Base-by-base conservation (phyloP, 148 eudicot genomes). In the Euryodendron excelsum region DNA sequence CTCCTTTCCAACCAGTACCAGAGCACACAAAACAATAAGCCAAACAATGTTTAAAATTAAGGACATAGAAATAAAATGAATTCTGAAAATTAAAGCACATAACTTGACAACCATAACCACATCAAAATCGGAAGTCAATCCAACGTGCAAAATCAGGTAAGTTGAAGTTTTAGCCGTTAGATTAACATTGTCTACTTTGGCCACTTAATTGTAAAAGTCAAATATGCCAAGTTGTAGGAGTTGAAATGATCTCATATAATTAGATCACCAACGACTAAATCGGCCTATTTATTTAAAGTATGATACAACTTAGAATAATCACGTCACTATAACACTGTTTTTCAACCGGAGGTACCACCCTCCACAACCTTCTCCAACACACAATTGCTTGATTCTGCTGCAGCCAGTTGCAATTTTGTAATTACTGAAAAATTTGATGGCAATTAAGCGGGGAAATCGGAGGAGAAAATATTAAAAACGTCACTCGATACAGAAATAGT, bases 1-100 rank as follows among this genome's bases (percentile, higher is more conserved):
- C 83, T 92, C 93, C 93, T 90, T 78, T 45, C 76, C 53, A 63
- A 47, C 78, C 69, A 76, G 36, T 44, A 28, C 10, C 64, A 48
- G 30, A 64, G 25, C 47, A 66, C 12, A 86, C 9, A n/a, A 67
- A 76, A 76, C n/a, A 47, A 73, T 78, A 68, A 80, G 66, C 56
- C 48, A 69, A 53, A n/a, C 17, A 75, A 21, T 18, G 20, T 23
- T 36, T 36, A 1, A 25, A 23, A 61, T 25, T 15, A 41, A 47
- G 9, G 10, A 27, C 15, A 12, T 58, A 55, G 31, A 53, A 4
- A 77, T 18, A 3, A 37, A 17, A 23, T 3, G 30, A 37, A 33
- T 55, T 59, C 23, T 60, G 3, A 74, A 3, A 21, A 25, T 62
- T 18, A 78, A 45, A 25, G 33, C 21, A 61, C 23, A 65, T 21